A percentile compares a stretch with the other conserved stretches of the same genome.
Evolutionary conservation across 2,329 filamentous ascomycete species (phyloP).

Genomic region (Clonostachys rhizophaga): DNA sequence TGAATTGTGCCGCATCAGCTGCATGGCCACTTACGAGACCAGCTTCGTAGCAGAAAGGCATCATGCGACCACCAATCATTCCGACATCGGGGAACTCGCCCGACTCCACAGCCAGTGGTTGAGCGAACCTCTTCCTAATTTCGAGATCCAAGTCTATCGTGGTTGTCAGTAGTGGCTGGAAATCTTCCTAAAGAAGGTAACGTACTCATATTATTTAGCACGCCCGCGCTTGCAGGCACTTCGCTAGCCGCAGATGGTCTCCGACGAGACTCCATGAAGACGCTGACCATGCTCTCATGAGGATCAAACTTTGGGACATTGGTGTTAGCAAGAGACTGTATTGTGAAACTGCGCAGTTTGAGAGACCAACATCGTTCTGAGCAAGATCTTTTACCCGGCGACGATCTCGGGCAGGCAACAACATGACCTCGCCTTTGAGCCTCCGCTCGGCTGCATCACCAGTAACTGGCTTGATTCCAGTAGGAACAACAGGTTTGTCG

Average conservation of each 20-base stretch:
- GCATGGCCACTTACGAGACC: slow-evolving; percentile 56
- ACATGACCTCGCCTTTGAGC: slow-evolving; percentile 67
- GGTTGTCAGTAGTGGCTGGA: slow-evolving; percentile 8
- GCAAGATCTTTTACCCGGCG: slow-evolving; percentile 62
- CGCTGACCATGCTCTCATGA: slow-evolving; percentile 44
- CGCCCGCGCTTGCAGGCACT: slow-evolving; percentile 60
- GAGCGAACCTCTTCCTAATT: slow-evolving; percentile 60
- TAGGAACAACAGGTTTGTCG: slow-evolving; percentile 55
- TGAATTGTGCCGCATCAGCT: slow-evolving; percentile 56
- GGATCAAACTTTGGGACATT: slow-evolving; percentile 42
- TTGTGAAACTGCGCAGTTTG: not conserved
- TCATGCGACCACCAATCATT: slow-evolving; percentile 59
- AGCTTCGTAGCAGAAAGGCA: slow-evolving; percentile 64
- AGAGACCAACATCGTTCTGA: slow-evolving; percentile 52
- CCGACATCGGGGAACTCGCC: slow-evolving; percentile 65
- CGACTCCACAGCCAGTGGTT: slow-evolving; percentile 61
- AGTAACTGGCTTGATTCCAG: slow-evolving; percentile 56
- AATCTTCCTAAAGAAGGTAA: slow-evolving; percentile 4
- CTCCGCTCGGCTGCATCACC: slow-evolving; percentile 62
- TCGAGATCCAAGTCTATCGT: slow-evolving; percentile 60
- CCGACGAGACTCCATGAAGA: slow-evolving; percentile 46
- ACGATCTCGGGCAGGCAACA: slow-evolving; percentile 61
- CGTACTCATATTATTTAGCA: slow-evolving; percentile 77
- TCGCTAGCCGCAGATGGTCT: slow-evolving; percentile 46
- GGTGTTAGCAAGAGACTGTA: slow-evolving; percentile 9